Evolutionary conservation across 176 grass and related monocot species (phyloP), one percentile per base, ranked within the genome.

Genomic region (Raddia guianensis): DNA sequence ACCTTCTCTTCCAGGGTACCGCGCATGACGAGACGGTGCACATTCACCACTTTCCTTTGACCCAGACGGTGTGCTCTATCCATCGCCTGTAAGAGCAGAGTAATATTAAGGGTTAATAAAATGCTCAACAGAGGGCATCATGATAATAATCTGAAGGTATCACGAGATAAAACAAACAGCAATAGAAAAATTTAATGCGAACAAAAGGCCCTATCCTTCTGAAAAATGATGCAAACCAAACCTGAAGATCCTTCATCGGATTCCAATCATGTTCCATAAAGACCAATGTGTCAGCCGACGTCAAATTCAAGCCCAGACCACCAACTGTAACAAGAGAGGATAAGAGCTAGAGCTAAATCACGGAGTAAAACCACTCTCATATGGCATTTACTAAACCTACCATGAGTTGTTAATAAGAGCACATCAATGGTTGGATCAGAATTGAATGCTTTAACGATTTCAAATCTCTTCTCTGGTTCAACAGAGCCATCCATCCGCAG

Each of bases 241-340:
- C 96, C 91, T 99, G 96, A 19, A 95, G 96, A 84, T 99, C 96
- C 86, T 87, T 95, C 96, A 99, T 99, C 50, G 92, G 96, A 65
- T 99, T 99, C 96, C 96, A 99, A 75, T 99, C 96, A 88, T 99
- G 96, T 82, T 99, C 92, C 96, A 95, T 88, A 72, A 99, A 95
- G 64, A 99, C 96, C 81, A 99, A 74, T 20, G 96, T 99, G 86
- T 99, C 96, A 49, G 96, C 96, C 76, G 96, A 99, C 62, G 96
- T 99, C 77, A 99, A 87, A 80, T 99, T 99, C 82, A 99, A 93
- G 44, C 96, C 96, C 89, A 99, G 86, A 27, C 96, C 96, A 43
- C 96, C 96, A 70, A 99, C 96, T 95, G 83, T 81, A 93, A 77
- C 37, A 87, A 57, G 16, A 64, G 43, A 50, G 44, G 83, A 86